Base-by-base conservation (phyloP, 2,329 filamentous ascomycete genomes). In the Samsoniella hepiali region DNA sequence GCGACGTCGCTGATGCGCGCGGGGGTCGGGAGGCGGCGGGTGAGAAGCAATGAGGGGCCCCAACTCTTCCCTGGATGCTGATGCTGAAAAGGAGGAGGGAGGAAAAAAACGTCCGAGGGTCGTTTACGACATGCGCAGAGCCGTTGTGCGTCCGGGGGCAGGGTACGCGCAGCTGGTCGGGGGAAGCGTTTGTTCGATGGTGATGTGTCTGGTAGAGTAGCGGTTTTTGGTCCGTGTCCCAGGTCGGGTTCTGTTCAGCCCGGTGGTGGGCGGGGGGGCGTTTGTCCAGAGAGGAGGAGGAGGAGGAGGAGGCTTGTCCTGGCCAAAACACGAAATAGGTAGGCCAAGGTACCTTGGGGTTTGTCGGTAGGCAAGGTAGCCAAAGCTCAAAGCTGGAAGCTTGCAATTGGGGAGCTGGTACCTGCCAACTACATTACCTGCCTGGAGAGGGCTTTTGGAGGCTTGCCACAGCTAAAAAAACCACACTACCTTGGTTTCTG, bases 191-290 rank as follows among this genome's bases (percentile, higher is more conserved):
- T 53, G 29, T 22, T 53, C 17, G 15, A 36, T 32, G 50, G 27
- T n/a, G 29, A 36, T 53, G 50, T 29, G n/a, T 51, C 15, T 51
- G 49, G 22, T 22, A 22, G 22, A 22, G 22, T 22, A 22, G 44
- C 22, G 27, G 44, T 5, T 34, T 34, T 53, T 17, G 49, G 53
- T 40, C 22, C 38, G 54, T 57, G 54, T 57, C 54, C 15, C 31
- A 32, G 34, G 38, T 57, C 54, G 54, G 54, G 54, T 45, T 57
- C 54, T 27, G 55, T 59, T 59, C 57, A 59, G 57, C 57, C 45
- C 22, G 22, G 22, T 22, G 22, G 22, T 22, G 22, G 27, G 57
- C 34, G 57, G 57, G 57, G 45, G n/a, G 34, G 42, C 7, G 15
- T 31, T n/a, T 31, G 50, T 31, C 49, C 9, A 15, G 42, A 22